These are phyloP conservation scores for Xylaria sp. DNA, from an alignment of 2,329 filamentous ascomycete species.

Conservation along the genomic window DNA sequence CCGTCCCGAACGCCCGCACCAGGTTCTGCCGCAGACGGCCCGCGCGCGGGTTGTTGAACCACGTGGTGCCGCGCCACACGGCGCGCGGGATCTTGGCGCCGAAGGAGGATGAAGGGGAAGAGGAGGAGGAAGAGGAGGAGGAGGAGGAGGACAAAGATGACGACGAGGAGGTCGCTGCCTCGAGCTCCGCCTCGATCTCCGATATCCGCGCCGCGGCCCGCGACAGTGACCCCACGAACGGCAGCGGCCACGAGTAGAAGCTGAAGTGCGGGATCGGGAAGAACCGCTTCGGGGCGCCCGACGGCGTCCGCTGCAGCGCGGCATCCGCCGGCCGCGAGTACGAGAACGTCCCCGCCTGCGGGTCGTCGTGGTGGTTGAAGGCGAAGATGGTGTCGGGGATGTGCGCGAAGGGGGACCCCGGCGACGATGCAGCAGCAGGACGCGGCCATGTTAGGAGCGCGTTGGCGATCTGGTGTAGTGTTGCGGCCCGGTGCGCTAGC, in stretches of 20 bases:
- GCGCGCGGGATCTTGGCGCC: conserved; percentile 50
- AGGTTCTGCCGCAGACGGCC: conserved; percentile 56
- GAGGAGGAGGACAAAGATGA: no score
- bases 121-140: no score
- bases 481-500: conserved; percentile 60
- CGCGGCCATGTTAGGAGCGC: conserved; percentile 61
- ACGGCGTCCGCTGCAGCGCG: conserved; percentile 27
- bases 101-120: conserved; percentile 24
- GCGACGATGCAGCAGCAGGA: conserved; percentile 8
- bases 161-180: no score
- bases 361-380: conserved; percentile 62
- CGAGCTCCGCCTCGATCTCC: conserved; percentile 51
- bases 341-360: conserved; percentile 55
- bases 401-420: conserved; percentile 28
- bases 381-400: conserved; percentile 61
- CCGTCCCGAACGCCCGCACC: conserved; percentile 45
- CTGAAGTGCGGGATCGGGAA: conserved; percentile 67
- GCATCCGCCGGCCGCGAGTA: conserved; percentile 60
- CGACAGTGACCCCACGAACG: conserved; percentile 58
- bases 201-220: conserved; percentile 53
- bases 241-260: conserved; percentile 64
- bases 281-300: conserved; percentile 38
- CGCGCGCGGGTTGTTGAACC: conserved; percentile 59
- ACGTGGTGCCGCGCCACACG: conserved; percentile 63
- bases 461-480: conserved; percentile 63